A percentile compares a stretch with the other conserved stretches of the same genome.
Evolutionary conservation across 148 eudicot species (phyloP).

Genomic region (Polygonum maritimum): DNA sequence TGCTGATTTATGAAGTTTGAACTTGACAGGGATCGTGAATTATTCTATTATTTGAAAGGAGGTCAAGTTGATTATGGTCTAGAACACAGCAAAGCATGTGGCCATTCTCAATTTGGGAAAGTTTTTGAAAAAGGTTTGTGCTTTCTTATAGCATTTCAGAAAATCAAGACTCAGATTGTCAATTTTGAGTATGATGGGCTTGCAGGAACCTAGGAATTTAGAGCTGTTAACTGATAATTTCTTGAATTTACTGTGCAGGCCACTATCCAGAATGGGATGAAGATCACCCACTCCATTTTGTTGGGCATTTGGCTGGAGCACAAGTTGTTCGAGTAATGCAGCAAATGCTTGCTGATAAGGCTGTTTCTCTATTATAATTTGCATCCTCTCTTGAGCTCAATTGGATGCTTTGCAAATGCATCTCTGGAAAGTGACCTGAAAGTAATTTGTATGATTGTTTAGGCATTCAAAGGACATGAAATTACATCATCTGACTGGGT

Average conservation of each 20-base stretch:
- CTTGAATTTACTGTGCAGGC: slow-evolving; percentile 25
- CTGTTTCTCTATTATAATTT: slow-evolving; percentile 6
- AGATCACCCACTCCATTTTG: slow-evolving; percentile 90
- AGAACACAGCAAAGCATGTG: slow-evolving; percentile 89
- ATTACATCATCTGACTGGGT: slow-evolving; percentile 76
- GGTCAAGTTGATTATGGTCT: slow-evolving; percentile 94
- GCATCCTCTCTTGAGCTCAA: background rate
- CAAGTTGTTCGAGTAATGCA: slow-evolving; percentile 88
- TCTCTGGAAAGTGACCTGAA: background rate
- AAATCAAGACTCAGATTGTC: background rate
- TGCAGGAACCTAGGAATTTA: too few species aligned
- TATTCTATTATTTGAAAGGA: slow-evolving; percentile 94
- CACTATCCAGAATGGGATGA: slow-evolving; percentile 90
- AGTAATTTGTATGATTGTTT: background rate
- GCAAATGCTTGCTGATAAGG: slow-evolving; percentile 98
- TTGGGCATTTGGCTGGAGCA: slow-evolving; percentile 96
- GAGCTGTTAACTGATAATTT: too few species aligned
- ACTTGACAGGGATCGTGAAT: slow-evolving; percentile 69
- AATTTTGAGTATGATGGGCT: background rate
- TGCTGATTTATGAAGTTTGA: background rate
- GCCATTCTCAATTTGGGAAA: slow-evolving; percentile 84
- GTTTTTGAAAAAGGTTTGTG: slow-evolving; percentile 62
- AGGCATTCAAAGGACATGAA: slow-evolving; percentile 82
- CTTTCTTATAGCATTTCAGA: background rate
- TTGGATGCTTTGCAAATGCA: background rate